Conservation (phyloP, 1,139 yeast genomes). For the Wickerhamiella pararugosa region DNA sequence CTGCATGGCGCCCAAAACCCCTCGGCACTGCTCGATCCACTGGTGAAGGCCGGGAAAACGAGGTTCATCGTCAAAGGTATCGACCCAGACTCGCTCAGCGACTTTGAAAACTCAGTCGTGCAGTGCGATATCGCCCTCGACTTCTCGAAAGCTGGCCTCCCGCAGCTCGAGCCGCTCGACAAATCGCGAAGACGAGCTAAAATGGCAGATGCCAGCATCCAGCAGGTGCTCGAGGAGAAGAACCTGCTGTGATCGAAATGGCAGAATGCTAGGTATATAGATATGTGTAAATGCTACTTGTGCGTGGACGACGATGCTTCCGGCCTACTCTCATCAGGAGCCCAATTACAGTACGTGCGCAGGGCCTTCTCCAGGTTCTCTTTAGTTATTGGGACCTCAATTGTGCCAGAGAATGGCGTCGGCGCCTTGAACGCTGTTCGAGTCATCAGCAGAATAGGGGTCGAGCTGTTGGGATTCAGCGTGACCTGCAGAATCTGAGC, state of each 20-base stretch:
- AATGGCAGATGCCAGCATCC: constrained; percentile 1
- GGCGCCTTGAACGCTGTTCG: constrained; percentile 60
- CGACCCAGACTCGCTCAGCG: constrained; percentile 1
- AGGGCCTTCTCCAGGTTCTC: constrained; percentile 28
- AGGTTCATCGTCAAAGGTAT: constrained; percentile 13
- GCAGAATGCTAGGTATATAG: not conserved
- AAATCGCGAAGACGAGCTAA: constrained; percentile 6
- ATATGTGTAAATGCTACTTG: not conserved
- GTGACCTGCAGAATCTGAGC: constrained; percentile 66
- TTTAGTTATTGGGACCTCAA: constrained; percentile 59
- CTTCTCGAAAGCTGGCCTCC: constrained; percentile 3
- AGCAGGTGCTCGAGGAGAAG: constrained; percentile 6
- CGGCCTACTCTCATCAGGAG: not conserved
- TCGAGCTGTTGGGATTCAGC: constrained; percentile 53
- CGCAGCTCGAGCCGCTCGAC: not conserved
- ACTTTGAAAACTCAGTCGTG: constrained; percentile 11
- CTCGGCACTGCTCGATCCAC: constrained; percentile 2
- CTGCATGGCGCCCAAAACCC: not conserved
- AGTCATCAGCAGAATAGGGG: constrained; percentile 62
- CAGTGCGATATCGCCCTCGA: constrained; percentile 14
- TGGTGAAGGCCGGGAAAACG: constrained; percentile 12
- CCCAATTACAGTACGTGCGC: constrained; percentile 22
- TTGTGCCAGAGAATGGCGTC: constrained; percentile 47
- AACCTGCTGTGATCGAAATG: constrained; percentile 7
- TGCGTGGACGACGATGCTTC: too few relatives aligned